Conservation (phyloP, 2,329 filamentous ascomycete genomes). For the Cercospora berteroae region DNA sequence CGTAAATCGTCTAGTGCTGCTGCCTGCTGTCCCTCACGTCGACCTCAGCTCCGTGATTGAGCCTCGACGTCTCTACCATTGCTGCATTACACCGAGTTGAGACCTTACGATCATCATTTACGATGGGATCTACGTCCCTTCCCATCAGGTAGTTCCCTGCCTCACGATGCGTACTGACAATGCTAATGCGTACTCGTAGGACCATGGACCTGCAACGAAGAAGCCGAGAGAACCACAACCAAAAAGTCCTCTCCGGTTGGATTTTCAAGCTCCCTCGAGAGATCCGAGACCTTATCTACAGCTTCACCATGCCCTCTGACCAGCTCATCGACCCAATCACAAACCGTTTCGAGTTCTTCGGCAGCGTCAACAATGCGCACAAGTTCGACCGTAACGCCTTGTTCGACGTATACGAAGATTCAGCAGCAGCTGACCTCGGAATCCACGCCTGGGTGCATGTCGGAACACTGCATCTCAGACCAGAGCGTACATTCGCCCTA, state of each 20-base stretch:
- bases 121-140: background rate
- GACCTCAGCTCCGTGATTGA: background rate
- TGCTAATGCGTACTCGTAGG: background rate
- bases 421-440: background rate
- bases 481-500: background rate
- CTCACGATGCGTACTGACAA: background rate
- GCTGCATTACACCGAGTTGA: background rate
- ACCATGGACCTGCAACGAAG: background rate
- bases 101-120: background rate
- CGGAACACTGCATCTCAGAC: background rate
- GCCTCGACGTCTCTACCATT: too few relatives aligned
- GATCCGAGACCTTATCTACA: background rate
- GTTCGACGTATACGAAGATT: background rate
- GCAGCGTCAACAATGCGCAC: background rate
- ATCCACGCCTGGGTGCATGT: background rate
- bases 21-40: background rate
- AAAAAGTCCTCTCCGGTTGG: background rate
- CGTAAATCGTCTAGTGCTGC: background rate
- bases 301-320: background rate
- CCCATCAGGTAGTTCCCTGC: background rate
- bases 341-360: background rate
- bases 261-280: background rate
- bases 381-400: background rate
- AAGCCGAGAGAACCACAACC: background rate
- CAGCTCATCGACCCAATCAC: background rate